Percentiles rank a stretch among this genome's conserved stretches.
phyloP scores from a whole-genome alignment of 176 grass and related monocot species.

The Calamus simplicifolius region DNA sequence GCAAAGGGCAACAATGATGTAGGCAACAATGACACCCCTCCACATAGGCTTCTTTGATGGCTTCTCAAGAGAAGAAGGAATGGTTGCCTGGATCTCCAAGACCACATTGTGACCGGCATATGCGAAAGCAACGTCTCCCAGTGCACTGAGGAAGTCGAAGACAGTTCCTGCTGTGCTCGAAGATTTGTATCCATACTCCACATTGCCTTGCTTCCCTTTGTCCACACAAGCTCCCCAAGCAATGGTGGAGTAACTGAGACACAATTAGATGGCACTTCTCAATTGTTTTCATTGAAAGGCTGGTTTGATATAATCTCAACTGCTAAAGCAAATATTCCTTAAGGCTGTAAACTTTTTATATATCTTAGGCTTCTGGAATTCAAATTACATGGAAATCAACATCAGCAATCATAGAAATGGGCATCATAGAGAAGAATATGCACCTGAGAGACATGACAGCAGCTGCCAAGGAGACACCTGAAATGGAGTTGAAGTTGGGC shows the following conservation, averaged over 20 bases:
- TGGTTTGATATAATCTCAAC: too few species aligned
- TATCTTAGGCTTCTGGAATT: too few species aligned
- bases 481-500: constrained; percentile 92
- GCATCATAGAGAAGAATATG: too few species aligned
- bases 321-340: too few species aligned
- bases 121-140: constrained; percentile 70
- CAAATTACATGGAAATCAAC: too few species aligned
- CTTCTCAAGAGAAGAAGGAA: constrained; percentile 64
- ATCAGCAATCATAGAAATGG: too few species aligned
- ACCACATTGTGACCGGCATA: constrained; percentile 90
- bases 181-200: constrained; percentile 37
- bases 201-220: constrained; percentile 43
- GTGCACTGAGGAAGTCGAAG: constrained; percentile 64
- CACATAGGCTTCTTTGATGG: constrained; percentile 97
- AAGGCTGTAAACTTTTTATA: too few species aligned
- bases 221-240: constrained; percentile 71
- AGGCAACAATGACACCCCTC: constrained; percentile 84
- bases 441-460: constrained; percentile 88
- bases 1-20: constrained; percentile 74
- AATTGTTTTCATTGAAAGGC: too few species aligned
- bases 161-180: constrained; percentile 44
- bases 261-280: neutral
- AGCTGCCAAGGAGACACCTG: constrained; percentile 76
- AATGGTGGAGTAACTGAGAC: constrained; percentile 70
- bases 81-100: constrained; percentile 89